Conservation (phyloP, 2,329 filamentous ascomycete genomes). For the Ascochyta lentis region DNA sequence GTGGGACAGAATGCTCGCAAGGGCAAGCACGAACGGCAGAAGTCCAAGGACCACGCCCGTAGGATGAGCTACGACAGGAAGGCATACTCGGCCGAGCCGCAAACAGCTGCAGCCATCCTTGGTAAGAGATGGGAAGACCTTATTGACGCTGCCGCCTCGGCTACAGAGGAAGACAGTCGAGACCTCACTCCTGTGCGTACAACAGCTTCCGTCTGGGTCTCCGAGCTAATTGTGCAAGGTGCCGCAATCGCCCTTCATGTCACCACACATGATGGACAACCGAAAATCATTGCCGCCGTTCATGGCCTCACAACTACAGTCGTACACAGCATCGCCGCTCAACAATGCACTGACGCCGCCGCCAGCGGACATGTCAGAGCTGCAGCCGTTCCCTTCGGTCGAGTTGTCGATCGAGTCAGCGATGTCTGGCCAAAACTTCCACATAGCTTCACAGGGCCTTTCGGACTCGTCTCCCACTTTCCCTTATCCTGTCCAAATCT, state of each 20-base stretch:
- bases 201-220: slow-evolving; percentile 5
- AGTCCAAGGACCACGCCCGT: slow-evolving; percentile 76
- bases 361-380: slow-evolving; percentile 52
- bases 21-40: slow-evolving; percentile 79
- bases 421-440: slow-evolving; percentile 74
- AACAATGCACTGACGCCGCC: slow-evolving; percentile 91
- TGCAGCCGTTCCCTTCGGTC: slow-evolving; percentile 85
- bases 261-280: slow-evolving; percentile 57
- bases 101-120: slow-evolving; percentile 71
- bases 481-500: slow-evolving; percentile 73
- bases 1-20: slow-evolving; percentile 79
- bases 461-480: slow-evolving; percentile 67
- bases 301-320: slow-evolving; percentile 60
- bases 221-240: slow-evolving; percentile 47
- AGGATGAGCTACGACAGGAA: slow-evolving; percentile 78
- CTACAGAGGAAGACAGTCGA: slow-evolving; percentile 86
- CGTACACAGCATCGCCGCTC: slow-evolving; percentile 87
- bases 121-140: slow-evolving; percentile 96
- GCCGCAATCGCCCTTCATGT: slow-evolving; percentile 58
- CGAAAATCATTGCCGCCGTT: slow-evolving; percentile 68
- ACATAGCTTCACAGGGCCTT: slow-evolving; percentile 60
- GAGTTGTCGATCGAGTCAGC: slow-evolving; percentile 75
- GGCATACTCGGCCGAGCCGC: slow-evolving; percentile 84
- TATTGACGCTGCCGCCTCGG: slow-evolving; percentile 91
- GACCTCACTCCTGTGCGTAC: slow-evolving; percentile 83